A percentile compares a stretch with the other conserved stretches of the same genome.
Conservation (phyloP, 2,329 filamentous ascomycete genomes). For the Colletotrichum scovillei region DNA sequence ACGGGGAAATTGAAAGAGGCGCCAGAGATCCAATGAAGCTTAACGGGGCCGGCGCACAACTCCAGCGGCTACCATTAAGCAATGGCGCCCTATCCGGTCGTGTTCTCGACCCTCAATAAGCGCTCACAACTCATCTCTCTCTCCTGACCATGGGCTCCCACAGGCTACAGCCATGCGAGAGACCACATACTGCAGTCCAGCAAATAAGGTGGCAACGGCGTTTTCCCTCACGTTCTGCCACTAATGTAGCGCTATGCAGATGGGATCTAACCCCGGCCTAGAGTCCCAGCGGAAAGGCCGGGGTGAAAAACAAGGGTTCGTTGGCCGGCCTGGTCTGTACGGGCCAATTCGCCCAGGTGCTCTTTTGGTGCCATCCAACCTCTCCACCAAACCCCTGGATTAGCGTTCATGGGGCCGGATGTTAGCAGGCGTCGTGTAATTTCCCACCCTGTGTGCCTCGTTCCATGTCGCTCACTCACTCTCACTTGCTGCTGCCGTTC, state of each 20-base stretch:
- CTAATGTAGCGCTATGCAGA: conserved; percentile 21
- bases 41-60: conserved; percentile 8
- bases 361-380: conserved; percentile 31
- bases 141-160: conserved; percentile 2
- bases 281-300: conserved; percentile 2
- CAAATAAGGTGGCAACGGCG: conserved; percentile 29
- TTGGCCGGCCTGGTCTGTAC: conserved; percentile 21
- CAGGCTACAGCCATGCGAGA: not conserved
- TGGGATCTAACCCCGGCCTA: conserved; percentile 28
- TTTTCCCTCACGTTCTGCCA: not conserved
- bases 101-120: conserved; percentile 23
- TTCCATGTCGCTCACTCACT: conserved; percentile 25
- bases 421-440: conserved; percentile 32
- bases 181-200: not conserved
- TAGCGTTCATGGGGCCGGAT: conserved; percentile 34
- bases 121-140: conserved; percentile 23
- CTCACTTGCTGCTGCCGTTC: not conserved
- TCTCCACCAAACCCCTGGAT: conserved; percentile 37
- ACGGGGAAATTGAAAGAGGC: conserved; percentile 2
- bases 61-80: conserved; percentile 1
- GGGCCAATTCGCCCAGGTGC: conserved; percentile 26
- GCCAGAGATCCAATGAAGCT: conserved; percentile 13
- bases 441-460: conserved; percentile 29
- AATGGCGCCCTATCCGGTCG: conserved; percentile 3
- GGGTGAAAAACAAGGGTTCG: conserved; percentile 9